phyloP scores from a whole-genome alignment of 305 asterid species.

The Plantago coronopus region DNA sequence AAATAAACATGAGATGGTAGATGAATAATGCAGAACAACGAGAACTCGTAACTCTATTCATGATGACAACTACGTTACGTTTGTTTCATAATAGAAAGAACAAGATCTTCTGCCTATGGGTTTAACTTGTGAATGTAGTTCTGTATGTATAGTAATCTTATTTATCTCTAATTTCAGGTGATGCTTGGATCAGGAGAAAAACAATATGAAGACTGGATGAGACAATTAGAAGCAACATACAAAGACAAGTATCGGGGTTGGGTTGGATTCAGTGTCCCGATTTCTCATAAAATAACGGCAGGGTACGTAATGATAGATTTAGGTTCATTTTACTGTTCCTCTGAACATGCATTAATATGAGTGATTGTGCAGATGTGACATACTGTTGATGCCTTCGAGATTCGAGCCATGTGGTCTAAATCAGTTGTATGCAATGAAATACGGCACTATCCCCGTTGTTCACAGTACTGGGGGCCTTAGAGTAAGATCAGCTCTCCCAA shows the following conservation, averaged over 20 bases:
- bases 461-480: slow-evolving; percentile 92
- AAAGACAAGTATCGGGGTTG: slow-evolving; percentile 79
- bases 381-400: slow-evolving; percentile 87
- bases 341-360: slow-evolving; percentile 15
- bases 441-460: slow-evolving; percentile 87
- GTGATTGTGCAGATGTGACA: slow-evolving; percentile 73
- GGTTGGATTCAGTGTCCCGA: slow-evolving; percentile 94
- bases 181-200: slow-evolving; percentile 99
- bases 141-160: not conserved
- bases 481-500: slow-evolving; percentile 41
- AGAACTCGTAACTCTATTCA: too few species aligned
- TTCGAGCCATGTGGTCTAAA: slow-evolving; percentile 95
- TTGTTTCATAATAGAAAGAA: too few species aligned
- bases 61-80: too few species aligned
- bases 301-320: slow-evolving; percentile 44
- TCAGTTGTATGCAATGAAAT: slow-evolving; percentile 93
- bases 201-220: slow-evolving; percentile 98
- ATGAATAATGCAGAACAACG: not conserved
- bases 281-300: slow-evolving; percentile 88
- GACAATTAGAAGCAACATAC: slow-evolving; percentile 52
- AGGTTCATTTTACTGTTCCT: not conserved
- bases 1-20: not conserved
- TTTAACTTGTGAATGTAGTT: too few species aligned
- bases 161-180: slow-evolving; percentile 37
- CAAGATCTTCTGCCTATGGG: too few species aligned